phyloP scores from a whole-genome alignment of 768 basidiomycete genomes.

The Tulasnella sp. region DNA sequence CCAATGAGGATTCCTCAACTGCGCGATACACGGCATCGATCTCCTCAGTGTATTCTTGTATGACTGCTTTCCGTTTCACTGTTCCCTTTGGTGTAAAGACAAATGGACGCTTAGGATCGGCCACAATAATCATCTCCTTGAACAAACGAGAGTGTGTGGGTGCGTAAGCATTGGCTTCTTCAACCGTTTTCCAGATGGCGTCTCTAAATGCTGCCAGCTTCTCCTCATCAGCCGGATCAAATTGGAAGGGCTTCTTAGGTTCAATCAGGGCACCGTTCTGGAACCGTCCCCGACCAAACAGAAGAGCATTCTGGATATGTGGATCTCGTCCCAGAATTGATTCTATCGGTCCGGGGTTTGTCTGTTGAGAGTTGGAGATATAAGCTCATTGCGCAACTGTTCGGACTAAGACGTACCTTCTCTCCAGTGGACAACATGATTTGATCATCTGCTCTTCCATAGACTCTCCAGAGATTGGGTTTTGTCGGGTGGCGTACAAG shows the following conservation, averaged over 20 bases:
- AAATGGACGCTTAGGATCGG: conserved; percentile 10
- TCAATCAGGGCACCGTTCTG: conserved; percentile 31
- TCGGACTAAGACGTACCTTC: conserved; percentile 8
- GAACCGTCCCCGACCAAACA: conserved; percentile 32
- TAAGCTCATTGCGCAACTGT: not conserved
- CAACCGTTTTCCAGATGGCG: conserved; percentile 8
- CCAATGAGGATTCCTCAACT: not conserved
- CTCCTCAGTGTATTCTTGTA: conserved; percentile 6
- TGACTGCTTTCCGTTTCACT: not conserved
- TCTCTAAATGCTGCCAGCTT: conserved; percentile 9
- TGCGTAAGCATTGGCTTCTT: conserved; percentile 21
- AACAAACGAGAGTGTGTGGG: conserved; percentile 14
- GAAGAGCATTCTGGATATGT: conserved; percentile 25
- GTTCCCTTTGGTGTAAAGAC: conserved; percentile 11
- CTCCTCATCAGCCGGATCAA: conserved; percentile 2
- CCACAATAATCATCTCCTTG: conserved; percentile 17
- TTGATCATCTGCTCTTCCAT: conserved; percentile 36
- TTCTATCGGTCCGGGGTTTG: conserved; percentile 24
- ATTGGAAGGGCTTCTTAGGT: conserved; percentile 19
- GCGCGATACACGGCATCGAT: conserved; percentile 10
- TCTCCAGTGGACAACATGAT: conserved; percentile 30
- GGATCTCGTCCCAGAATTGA: conserved; percentile 28
- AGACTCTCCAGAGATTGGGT: conserved; percentile 27
- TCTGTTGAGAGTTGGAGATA: conserved; percentile 3
- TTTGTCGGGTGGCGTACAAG: conserved; percentile 32